Evolutionary conservation across 495 filamentous ascomycete genomes (phyloP).

Genomic region (Penicillium malachiteum): DNA sequence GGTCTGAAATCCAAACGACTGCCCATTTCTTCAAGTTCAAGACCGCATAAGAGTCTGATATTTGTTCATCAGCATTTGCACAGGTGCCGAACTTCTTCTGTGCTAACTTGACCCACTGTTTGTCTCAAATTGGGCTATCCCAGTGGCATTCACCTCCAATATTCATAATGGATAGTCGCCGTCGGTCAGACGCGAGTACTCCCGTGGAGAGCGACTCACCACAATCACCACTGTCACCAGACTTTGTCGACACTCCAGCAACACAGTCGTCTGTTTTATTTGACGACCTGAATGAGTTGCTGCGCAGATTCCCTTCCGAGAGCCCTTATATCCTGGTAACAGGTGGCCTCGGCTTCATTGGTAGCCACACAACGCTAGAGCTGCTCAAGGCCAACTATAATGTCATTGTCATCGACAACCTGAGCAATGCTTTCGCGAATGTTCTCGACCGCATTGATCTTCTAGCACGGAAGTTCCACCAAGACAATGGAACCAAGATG

Average conservation of each 20-base stretch:
- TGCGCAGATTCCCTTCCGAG: constrained; percentile 34
- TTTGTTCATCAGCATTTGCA: too few species aligned
- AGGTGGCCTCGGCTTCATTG: constrained; percentile 67
- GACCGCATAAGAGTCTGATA: too few species aligned
- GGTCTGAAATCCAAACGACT: too few species aligned
- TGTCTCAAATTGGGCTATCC: background rate
- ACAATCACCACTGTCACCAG: constrained; percentile 19
- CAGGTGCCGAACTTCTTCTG: too few species aligned
- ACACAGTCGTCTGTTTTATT: constrained; percentile 43
- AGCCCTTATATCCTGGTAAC: constrained; percentile 56
- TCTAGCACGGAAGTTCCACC: constrained; percentile 51
- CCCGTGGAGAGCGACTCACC: constrained; percentile 28
- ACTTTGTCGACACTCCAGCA: constrained; percentile 37
- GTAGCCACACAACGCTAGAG: constrained; percentile 62
- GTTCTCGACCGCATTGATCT: constrained; percentile 53
- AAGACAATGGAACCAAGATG: constrained; percentile 40
- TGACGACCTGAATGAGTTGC: constrained; percentile 38
- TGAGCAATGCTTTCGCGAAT: constrained; percentile 57
- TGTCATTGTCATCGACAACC: constrained; percentile 63
- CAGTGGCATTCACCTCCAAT: too few species aligned
- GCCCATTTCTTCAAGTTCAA: too few species aligned
- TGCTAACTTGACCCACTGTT: background rate
- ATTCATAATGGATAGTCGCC: constrained; percentile 32
- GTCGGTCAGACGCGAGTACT: constrained; percentile 33
- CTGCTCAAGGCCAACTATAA: constrained; percentile 61